phyloP scores from a whole-genome alignment of 1,284 basidiomycete genomes.

The Tilletia caries region DNA sequence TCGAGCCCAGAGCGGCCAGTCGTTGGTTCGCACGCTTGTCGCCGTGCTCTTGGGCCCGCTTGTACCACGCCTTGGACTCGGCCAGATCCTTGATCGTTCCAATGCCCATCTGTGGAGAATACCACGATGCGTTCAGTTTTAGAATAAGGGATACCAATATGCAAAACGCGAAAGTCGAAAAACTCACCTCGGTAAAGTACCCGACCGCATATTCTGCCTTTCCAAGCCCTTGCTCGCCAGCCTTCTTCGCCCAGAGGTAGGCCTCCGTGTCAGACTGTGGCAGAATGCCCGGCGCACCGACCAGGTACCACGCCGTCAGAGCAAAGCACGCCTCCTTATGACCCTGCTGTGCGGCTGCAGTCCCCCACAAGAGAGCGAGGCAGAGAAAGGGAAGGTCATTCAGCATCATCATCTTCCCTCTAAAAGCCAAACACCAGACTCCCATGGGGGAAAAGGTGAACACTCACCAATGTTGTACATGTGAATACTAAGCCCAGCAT shows the following conservation, averaged over 20 bases:
- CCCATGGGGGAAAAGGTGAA: not conserved
- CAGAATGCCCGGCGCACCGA: slow-evolving; percentile 92
- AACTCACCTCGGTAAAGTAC: slow-evolving; percentile 76
- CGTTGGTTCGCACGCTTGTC: slow-evolving; percentile 89
- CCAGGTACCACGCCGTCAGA: slow-evolving; percentile 96
- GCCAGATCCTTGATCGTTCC: slow-evolving; percentile 54
- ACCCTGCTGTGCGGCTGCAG: slow-evolving; percentile 80
- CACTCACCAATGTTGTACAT: slow-evolving; percentile 66
- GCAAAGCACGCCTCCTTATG: slow-evolving; percentile 97
- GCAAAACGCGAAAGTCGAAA: too few relatives aligned
- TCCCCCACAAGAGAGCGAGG: not conserved
- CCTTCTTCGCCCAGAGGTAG: slow-evolving; percentile 60
- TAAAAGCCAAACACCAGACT: too few relatives aligned
- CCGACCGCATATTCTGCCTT: slow-evolving; percentile 77
- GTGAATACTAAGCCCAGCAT: slow-evolving; percentile 92
- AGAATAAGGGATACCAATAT: too few relatives aligned
- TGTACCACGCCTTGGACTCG: slow-evolving; percentile 75
- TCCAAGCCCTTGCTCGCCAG: slow-evolving; percentile 50
- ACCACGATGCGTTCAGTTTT: not conserved
- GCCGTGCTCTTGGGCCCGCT: slow-evolving; percentile 83
- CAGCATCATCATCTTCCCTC: too few relatives aligned
- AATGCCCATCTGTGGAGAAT: slow-evolving; percentile 51
- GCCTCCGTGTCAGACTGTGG: slow-evolving; percentile 98
- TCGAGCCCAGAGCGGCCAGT: slow-evolving; percentile 55
- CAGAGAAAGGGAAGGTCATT: slow-evolving; percentile 15